Percentiles rank a stretch among this genome's conserved stretches.
Conservation (phyloP, 2,329 filamentous ascomycete species). For the Trichoderma sp. region DNA sequence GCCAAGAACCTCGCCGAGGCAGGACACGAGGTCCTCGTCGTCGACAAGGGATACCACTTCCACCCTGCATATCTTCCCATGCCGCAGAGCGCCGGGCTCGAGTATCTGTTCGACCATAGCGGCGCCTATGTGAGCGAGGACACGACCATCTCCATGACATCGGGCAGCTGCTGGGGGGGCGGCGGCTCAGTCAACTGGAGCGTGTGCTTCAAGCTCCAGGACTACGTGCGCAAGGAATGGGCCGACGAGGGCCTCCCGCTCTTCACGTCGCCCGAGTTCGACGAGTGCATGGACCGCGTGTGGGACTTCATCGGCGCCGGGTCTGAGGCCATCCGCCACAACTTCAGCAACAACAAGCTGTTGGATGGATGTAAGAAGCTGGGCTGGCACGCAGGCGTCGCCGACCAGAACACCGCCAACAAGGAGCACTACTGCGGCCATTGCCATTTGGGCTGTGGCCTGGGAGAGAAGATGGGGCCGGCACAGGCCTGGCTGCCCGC, state of each 20-base stretch:
- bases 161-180: slow-evolving; percentile 78
- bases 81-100: slow-evolving; percentile 59
- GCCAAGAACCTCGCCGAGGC: slow-evolving; percentile 81
- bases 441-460: slow-evolving; percentile 62
- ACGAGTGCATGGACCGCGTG: slow-evolving; percentile 77
- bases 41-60: slow-evolving; percentile 82
- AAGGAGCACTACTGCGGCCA: slow-evolving; percentile 73
- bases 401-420: slow-evolving; percentile 79
- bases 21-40: slow-evolving; percentile 73
- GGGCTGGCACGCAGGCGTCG: slow-evolving; percentile 67
- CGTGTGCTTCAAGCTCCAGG: slow-evolving; percentile 65
- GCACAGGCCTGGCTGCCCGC: slow-evolving; percentile 76
- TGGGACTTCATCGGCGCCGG: slow-evolving; percentile 77
- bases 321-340: slow-evolving; percentile 67
- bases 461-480: slow-evolving; percentile 76
- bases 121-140: slow-evolving; percentile 61
- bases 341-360: slow-evolving; percentile 69
- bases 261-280: slow-evolving; percentile 73
- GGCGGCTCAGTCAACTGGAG: slow-evolving; percentile 90
- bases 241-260: slow-evolving; percentile 67
- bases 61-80: slow-evolving; percentile 73
- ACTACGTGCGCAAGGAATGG: slow-evolving; percentile 80
- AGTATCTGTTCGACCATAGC: slow-evolving; percentile 69
- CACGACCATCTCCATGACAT: slow-evolving; percentile 59
- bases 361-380: slow-evolving; percentile 74